Evolutionary conservation across 306 rosid species (phyloP).

Genomic region (Inga leiocalycina): DNA sequence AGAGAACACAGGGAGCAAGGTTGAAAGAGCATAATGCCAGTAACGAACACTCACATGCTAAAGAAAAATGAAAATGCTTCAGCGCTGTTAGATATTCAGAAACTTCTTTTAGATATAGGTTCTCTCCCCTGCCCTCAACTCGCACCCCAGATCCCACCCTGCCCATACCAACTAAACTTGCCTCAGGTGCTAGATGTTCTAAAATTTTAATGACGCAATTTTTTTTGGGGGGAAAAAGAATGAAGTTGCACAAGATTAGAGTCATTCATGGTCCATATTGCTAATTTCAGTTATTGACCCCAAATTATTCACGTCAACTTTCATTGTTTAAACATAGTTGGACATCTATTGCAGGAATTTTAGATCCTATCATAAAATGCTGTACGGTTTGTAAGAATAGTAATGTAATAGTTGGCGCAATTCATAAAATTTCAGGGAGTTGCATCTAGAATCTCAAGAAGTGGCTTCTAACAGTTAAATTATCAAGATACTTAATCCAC

Average conservation of each 20-base stretch:
- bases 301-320: neutral
- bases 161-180: no score
- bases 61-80: neutral
- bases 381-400: neutral
- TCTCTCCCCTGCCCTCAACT: no score
- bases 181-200: neutral
- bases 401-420: neutral
- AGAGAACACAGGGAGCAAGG: neutral
- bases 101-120: neutral
- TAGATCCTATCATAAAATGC: neutral
- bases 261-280: neutral
- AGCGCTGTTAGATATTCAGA: neutral
- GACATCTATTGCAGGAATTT: neutral
- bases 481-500: neutral
- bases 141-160: no score
- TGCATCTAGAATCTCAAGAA: neutral
- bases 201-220: neutral
- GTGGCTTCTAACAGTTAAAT: neutral
- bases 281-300: neutral
- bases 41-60: neutral
- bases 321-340: neutral
- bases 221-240: neutral
- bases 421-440: slow-evolving; percentile 8
- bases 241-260: neutral
- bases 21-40: neutral